phyloP scores from a whole-genome alignment of 345 rosid genomes.

The Gossypium anomalum region DNA sequence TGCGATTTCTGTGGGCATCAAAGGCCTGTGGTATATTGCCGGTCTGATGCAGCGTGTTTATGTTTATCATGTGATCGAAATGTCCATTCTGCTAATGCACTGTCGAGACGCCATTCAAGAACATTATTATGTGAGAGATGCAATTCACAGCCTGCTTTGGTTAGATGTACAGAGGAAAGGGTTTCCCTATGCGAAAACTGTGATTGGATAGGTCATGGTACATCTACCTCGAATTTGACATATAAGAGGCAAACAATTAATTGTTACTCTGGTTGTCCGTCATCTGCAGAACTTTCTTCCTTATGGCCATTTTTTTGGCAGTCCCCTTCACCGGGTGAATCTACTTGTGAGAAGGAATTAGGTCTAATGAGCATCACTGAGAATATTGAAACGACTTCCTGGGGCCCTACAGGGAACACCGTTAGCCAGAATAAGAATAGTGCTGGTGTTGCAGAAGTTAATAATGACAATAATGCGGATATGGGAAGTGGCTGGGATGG shows the following conservation, averaged over 20 bases:
- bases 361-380: constrained; percentile 85
- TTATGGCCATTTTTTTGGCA: constrained; percentile 79
- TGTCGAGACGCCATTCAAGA: constrained; percentile 86
- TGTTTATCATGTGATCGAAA: constrained; percentile 93
- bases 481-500: constrained; percentile 40
- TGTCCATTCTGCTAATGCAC: constrained; percentile 92
- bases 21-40: constrained; percentile 88
- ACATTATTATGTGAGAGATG: constrained; percentile 89
- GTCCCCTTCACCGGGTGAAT: constrained; percentile 41
- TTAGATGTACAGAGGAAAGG: constrained; percentile 76
- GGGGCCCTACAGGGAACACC: constrained; percentile 33
- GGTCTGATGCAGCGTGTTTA: constrained; percentile 90
- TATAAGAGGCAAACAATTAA: constrained; percentile 76
- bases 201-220: constrained; percentile 75
- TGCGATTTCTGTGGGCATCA: constrained; percentile 95
- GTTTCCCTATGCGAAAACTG: constrained; percentile 90
- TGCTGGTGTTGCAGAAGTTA: constrained; percentile 28
- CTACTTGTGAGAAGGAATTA: constrained; percentile 69
- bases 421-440: constrained; percentile 35
- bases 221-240: constrained; percentile 40
- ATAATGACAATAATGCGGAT: constrained; percentile 19
- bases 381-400: constrained; percentile 22
- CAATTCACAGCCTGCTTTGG: constrained; percentile 71
- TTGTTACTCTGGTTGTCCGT: constrained; percentile 90
- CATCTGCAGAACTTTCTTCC: constrained; percentile 79